These are phyloP conservation scores for Paraurostyla sp. DNA, from an alignment of 73 alveolate species.

Conservation along the genomic window DNA sequence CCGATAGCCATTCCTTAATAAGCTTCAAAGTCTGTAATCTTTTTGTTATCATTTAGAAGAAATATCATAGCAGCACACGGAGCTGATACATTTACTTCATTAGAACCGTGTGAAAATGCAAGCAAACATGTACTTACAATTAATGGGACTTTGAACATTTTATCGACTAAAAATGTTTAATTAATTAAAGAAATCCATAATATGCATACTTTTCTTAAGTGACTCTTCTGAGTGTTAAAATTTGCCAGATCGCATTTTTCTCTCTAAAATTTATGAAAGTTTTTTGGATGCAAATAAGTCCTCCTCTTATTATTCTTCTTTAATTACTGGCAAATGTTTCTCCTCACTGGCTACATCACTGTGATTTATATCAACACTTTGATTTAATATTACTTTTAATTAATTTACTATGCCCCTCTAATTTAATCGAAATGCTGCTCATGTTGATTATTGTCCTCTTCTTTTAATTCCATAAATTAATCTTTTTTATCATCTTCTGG, in stretches of 20 bases:
- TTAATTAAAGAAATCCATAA: background rate
- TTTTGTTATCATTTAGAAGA: background rate
- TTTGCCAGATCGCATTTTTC: background rate
- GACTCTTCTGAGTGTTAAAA: slow-evolving; percentile 14
- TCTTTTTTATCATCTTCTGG: background rate
- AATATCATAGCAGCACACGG: slow-evolving; percentile 59
- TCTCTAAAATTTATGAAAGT: background rate
- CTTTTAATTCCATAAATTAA: background rate
- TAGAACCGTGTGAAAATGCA: slow-evolving; percentile 55
- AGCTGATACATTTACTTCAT: slow-evolving; percentile 62
- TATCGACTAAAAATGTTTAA: slow-evolving; percentile 26
- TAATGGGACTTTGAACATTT: slow-evolving; percentile 33
- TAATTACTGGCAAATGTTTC: no score
- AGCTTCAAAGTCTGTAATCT: slow-evolving; percentile 41
- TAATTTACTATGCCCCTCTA: background rate
- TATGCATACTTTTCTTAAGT: background rate
- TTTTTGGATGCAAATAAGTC: no score
- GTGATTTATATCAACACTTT: slow-evolving; percentile 18
- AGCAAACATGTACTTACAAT: slow-evolving; percentile 46
- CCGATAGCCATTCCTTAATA: slow-evolving; percentile 55
- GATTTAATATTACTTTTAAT: background rate
- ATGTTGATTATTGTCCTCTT: no score
- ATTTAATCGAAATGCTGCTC: background rate
- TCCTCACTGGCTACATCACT: slow-evolving; percentile 1
- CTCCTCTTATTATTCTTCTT: background rate